Evolutionary conservation across 2,329 filamentous ascomycete genomes (phyloP).

Genomic region (Simplicillium sp.): DNA sequence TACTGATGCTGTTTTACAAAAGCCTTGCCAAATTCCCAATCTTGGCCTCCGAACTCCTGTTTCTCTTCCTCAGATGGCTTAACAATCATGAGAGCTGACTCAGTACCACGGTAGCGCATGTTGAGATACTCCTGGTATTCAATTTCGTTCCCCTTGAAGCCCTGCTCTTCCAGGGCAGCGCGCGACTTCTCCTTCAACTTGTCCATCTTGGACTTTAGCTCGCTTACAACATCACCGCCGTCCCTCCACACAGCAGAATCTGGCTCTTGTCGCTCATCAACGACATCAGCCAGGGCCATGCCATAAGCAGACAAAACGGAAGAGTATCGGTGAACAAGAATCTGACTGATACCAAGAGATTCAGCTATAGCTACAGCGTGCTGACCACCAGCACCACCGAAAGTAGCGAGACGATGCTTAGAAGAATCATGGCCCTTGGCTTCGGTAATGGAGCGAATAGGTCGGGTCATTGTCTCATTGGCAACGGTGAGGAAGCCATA

Average conservation of each 20-base stretch:
- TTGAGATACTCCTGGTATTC: constrained; percentile 89
- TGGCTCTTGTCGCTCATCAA: constrained; percentile 81
- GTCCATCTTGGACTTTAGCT: constrained; percentile 64
- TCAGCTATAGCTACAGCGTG: constrained; percentile 88
- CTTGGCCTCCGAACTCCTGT: constrained; percentile 50
- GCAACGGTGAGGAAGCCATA: constrained; percentile 85
- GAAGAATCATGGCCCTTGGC: constrained; percentile 88
- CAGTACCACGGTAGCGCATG: constrained; percentile 84
- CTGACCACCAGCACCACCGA: constrained; percentile 85
- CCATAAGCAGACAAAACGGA: constrained; percentile 86
- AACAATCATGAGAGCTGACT: constrained; percentile 83
- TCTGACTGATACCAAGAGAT: constrained; percentile 74
- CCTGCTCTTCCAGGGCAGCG: constrained; percentile 61
- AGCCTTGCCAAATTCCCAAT: constrained; percentile 75
- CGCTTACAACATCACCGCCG: constrained; percentile 44
- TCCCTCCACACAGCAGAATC: constrained; percentile 55
- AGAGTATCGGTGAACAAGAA: constrained; percentile 78
- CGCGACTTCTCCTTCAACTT: constrained; percentile 70
- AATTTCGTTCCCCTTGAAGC: constrained; percentile 65
- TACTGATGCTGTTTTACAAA: constrained; percentile 84
- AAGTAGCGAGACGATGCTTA: constrained; percentile 82
- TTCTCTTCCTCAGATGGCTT: constrained; percentile 57
- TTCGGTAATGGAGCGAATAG: constrained; percentile 83
- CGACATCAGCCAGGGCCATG: constrained; percentile 87
- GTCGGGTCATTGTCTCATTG: constrained; percentile 85